These are phyloP conservation scores for Blastobotrys elegans DNA, from an alignment of 1,139 yeast species.

Conservation along the genomic window DNA sequence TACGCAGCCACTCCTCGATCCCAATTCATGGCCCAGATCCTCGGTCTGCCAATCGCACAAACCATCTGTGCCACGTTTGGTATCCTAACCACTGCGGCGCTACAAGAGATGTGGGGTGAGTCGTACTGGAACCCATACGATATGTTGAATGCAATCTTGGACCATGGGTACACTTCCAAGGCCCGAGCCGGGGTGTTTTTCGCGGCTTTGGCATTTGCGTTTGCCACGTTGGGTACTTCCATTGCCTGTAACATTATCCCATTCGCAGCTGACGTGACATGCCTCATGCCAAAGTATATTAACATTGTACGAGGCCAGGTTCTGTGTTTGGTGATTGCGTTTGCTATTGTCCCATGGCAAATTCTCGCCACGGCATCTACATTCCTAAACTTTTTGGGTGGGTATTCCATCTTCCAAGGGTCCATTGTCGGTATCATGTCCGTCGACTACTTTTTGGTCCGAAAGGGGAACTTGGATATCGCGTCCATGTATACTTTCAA, in stretches of 20 bases:
- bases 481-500: slow-evolving; percentile 26
- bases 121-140: slow-evolving; percentile 39
- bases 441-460: slow-evolving; percentile 30
- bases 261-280: slow-evolving; percentile 55
- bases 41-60: slow-evolving; percentile 33
- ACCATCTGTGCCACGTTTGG: slow-evolving; percentile 30
- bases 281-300: slow-evolving; percentile 49
- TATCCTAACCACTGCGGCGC: slow-evolving; percentile 35
- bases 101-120: slow-evolving; percentile 29
- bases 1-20: slow-evolving; percentile 30
- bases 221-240: slow-evolving; percentile 76
- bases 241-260: slow-evolving; percentile 57
- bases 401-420: slow-evolving; percentile 35
- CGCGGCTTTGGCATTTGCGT: slow-evolving; percentile 63
- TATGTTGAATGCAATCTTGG: slow-evolving; percentile 31
- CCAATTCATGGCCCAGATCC: slow-evolving; percentile 31
- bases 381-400: slow-evolving; percentile 32
- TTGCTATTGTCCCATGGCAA: slow-evolving; percentile 37
- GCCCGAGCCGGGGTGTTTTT: slow-evolving; percentile 72
- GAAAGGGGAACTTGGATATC: slow-evolving; percentile 27
- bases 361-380: slow-evolving; percentile 33
- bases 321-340: slow-evolving; percentile 27
- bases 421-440: slow-evolving; percentile 33
- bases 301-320: slow-evolving; percentile 45
- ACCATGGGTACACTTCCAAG: slow-evolving; percentile 27